A percentile compares a stretch with the other conserved stretches of the same genome.
phyloP scores from a whole-genome alignment of 2,329 filamentous ascomycete species.

The Xylariaceae sp. region DNA sequence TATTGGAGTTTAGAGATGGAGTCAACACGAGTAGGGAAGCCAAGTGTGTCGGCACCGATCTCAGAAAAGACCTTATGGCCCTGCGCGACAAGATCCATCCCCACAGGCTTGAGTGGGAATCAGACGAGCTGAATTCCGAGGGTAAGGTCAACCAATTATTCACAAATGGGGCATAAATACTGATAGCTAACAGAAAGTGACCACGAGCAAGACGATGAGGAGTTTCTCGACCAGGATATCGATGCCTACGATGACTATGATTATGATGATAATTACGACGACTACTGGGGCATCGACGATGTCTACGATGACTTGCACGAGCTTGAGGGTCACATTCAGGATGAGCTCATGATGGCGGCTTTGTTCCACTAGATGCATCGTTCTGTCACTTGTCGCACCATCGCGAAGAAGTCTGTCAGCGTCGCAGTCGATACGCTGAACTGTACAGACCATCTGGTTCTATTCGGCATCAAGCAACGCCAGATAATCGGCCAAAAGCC shows the following conservation, averaged over 20 bases:
- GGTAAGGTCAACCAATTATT: no score
- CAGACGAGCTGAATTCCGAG: no score
- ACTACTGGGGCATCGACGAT: background rate
- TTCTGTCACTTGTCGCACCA: no score
- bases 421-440: no score
- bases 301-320: background rate
- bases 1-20: no score
- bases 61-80: background rate
- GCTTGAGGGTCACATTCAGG: background rate
- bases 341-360: background rate
- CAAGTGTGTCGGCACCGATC: background rate
- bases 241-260: background rate
- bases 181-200: background rate
- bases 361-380: background rate
- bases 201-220: background rate
- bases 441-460: no score
- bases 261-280: background rate
- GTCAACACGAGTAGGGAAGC: no score
- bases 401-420: no score
- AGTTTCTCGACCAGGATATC: background rate
- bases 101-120: background rate
- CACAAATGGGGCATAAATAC: background rate
- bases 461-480: no score
- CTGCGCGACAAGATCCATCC: background rate
- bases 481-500: no score